Base-by-base conservation (phyloP, 106 monocot species). In the Gastrodia elata region DNA sequence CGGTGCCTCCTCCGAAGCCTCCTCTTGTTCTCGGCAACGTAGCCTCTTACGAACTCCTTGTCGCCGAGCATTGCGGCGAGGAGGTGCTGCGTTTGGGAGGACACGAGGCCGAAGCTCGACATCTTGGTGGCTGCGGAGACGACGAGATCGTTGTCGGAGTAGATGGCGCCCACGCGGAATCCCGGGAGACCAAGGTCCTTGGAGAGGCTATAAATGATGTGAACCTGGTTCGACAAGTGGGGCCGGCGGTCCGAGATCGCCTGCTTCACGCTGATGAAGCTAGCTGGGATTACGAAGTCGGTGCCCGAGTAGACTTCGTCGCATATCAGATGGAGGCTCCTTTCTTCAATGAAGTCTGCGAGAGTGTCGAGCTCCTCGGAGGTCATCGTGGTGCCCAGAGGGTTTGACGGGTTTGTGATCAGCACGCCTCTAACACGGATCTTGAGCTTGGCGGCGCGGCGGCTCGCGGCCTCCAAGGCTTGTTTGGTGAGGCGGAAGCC, bases 141-240 rank as follows among this genome's bases (percentile, higher is more conserved):
- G 18, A 92, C 88, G 4, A 36, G 52, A 7, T 77, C 55, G 77
- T 92, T 88, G 68, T 70, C 27, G 18, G 92, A 88, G 70, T 92
- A 90, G 36, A 97, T 87, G 13, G 88, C 92, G 26, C 96, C 96
- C 5, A 93, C 83, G 1, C 92, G 87, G 37, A 97, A 97, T 0
- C 96, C 96, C 5, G 96, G 92, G 15, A 97, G 83, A n/a, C 95
- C 95, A 28, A 95, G 89, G 37, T 95, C 95, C 67, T 95, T 95
- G 4, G 95, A 95, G 25, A 97, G 75, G 76, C 96, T 92, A 68
- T 83, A 90, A 3, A 97, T 92, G 2, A 92, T 84, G 74, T 97
- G 96, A 15, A 92, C 83, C 0, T 49, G 78, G 8, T 83, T 70
- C 2, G 73, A 71, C 35, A 87, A 39, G 1, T 77, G 59, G 16